phyloP scores from a whole-genome alignment of 192 early-diverging fungal species.

The Backusella macrospora region DNA sequence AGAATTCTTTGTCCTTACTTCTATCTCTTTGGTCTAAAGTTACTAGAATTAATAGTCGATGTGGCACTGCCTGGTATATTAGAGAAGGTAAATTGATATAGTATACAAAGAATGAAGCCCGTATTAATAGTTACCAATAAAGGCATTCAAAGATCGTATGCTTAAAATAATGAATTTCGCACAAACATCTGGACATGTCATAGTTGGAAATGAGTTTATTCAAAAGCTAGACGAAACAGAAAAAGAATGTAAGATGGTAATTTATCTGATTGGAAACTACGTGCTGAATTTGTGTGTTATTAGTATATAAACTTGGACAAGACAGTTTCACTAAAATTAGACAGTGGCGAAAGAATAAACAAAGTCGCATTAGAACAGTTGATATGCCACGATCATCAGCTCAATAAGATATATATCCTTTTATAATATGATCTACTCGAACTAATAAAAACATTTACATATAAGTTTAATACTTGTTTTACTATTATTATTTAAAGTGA shows the following conservation, averaged over 20 bases:
- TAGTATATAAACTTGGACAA: not conserved
- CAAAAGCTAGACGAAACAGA: slow-evolving; percentile 55
- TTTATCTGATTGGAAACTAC: no score
- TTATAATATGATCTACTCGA: not conserved
- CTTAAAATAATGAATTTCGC: slow-evolving; percentile 51
- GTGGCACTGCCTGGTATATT: slow-evolving; percentile 31
- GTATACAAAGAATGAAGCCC: not conserved
- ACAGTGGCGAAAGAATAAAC: slow-evolving; percentile 9
- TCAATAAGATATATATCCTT: not conserved
- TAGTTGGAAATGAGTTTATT: slow-evolving; percentile 43
- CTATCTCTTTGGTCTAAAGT: slow-evolving; percentile 44
- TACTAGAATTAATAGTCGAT: slow-evolving; percentile 33
- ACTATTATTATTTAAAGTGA: no score
- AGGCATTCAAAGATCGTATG: slow-evolving; percentile 50
- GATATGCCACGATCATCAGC: not conserved
- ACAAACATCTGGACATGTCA: slow-evolving; percentile 40
- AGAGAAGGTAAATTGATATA: slow-evolving; percentile 25
- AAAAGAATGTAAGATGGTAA: slow-evolving; percentile 40
- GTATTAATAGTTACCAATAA: not conserved
- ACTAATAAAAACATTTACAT: no score
- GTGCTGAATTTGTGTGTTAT: not conserved
- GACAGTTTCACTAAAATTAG: slow-evolving; percentile 7
- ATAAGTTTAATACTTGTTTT: no score
- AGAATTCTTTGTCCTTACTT: slow-evolving; percentile 46
- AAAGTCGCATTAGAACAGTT: not conserved